phyloP scores from a whole-genome alignment of 352 stramenopile genomes.

The Globisporangium splendens region DNA sequence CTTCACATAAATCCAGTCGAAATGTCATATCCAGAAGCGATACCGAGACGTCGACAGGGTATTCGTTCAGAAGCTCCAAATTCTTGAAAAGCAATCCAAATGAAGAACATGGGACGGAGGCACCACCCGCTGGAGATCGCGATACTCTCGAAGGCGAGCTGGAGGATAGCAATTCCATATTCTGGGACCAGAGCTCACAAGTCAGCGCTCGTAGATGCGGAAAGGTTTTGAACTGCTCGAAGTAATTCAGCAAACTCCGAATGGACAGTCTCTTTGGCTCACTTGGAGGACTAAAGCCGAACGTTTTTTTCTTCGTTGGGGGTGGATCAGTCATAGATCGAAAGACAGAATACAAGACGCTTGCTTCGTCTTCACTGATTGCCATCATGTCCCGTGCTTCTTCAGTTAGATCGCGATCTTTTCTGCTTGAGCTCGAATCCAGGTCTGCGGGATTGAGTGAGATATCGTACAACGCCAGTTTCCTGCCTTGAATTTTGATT shows the following conservation, averaged over 20 bases:
- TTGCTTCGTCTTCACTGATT: constrained; percentile 43
- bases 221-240: constrained; percentile 46
- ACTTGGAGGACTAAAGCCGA: constrained; percentile 28
- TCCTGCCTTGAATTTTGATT: constrained; percentile 56
- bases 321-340: constrained; percentile 45
- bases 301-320: constrained; percentile 50
- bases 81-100: constrained; percentile 36
- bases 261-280: constrained; percentile 39
- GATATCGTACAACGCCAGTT: constrained; percentile 55
- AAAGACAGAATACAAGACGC: constrained; percentile 42
- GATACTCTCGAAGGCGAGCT: background rate
- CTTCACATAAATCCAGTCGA: constrained; percentile 60
- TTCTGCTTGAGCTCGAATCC: constrained; percentile 12
- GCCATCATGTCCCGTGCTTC: constrained; percentile 46
- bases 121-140: constrained; percentile 8
- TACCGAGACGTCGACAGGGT: constrained; percentile 65
- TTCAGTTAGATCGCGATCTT: constrained; percentile 31
- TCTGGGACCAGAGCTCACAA: constrained; percentile 53
- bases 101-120: constrained; percentile 3
- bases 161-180: constrained; percentile 35
- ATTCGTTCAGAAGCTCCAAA: constrained; percentile 61
- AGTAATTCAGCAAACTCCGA: constrained; percentile 63
- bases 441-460: constrained; percentile 25
- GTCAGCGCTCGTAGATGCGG: constrained; percentile 43
- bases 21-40: constrained; percentile 65